Conservation (phyloP, 768 basidiomycete species). For the Boletellus emodensis region DNA sequence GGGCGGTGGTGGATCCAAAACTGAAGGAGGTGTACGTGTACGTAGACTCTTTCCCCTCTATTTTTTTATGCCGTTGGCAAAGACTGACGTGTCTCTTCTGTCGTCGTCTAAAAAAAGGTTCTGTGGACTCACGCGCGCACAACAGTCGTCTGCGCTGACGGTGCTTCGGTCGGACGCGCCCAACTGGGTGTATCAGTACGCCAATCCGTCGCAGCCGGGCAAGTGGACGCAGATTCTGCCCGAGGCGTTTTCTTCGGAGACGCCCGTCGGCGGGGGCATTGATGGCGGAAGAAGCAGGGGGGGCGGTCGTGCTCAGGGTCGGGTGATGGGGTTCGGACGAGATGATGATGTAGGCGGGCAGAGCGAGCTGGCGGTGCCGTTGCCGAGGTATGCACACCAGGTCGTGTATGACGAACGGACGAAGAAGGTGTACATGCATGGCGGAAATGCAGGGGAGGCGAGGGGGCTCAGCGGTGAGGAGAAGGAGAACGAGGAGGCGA, state of each 20-base stretch:
- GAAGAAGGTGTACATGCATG: constrained; percentile 63
- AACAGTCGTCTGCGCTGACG: constrained; percentile 37
- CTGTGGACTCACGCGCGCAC: constrained; percentile 52
- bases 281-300: not conserved
- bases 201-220: constrained; percentile 47
- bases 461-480: constrained; percentile 16
- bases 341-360: not conserved
- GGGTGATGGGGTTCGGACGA: not conserved
- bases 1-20: constrained; percentile 63
- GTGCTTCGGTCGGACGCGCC: constrained; percentile 46
- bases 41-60: constrained; percentile 18
- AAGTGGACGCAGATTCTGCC: constrained; percentile 61
- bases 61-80: not conserved
- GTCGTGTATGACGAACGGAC: constrained; percentile 64
- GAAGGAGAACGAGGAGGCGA: constrained; percentile 20
- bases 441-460: constrained; percentile 63
- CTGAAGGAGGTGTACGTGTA: constrained; percentile 73
- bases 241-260: constrained; percentile 18
- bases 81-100: not conserved
- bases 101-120: constrained; percentile 41
- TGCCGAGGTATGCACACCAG: constrained; percentile 73
- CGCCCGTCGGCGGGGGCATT: not conserved
- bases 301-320: not conserved
- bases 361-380: constrained; percentile 38
- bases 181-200: constrained; percentile 69